Base-by-base conservation (phyloP, 164 flowering plant genomes). In the Chloranthus sessilifolius region DNA sequence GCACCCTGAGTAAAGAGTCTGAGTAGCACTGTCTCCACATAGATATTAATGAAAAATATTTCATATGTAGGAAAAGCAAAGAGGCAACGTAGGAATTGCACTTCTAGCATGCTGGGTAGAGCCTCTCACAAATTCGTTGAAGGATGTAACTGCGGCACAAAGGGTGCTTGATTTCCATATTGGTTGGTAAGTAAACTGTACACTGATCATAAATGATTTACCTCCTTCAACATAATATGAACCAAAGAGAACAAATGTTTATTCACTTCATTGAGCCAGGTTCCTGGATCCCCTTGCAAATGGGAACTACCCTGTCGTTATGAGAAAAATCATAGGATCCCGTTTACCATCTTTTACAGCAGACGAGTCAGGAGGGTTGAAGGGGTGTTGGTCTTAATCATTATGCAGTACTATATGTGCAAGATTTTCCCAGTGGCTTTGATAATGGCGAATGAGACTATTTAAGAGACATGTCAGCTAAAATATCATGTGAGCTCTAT, bases 331-430 rank as follows among this genome's bases (percentile, higher is more conserved):
- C 27, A 47, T 49, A 40, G 53, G 46, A 47, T 40, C 61, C 11
- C 52, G 61, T 28, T 23, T 58, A 40, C 61, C 61, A 30, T 28
- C 39, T 22, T 48, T 58, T 22, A 31, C 11, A 3, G 28, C 22
- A 41, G 21, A 20, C 4, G 47, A 58, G 23, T 40, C 47, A n/a
- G 16, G 31, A 49, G 38, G 6, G 30, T 21, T 58, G 34, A 58
- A 49, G 47, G 48, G 54, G 4, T 48, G 15, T 58, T 22, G 61
- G 61, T 22, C 34, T 58, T n/a, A 58, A 58, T 42, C 61, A 58
- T 16, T 58, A 58, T 28, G 2, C 22, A 4, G 29, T 30, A 28
- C 4, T 49, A 28, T 49, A 38, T 42, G 26, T 58, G 4, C 26
- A 40, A 38, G 52, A 42, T 23, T 39, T 20, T 6, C 33, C 51